Base-by-base conservation (phyloP, 1,284 basidiomycete genomes). In the Sporisorium iseilematis-ciliati region DNA sequence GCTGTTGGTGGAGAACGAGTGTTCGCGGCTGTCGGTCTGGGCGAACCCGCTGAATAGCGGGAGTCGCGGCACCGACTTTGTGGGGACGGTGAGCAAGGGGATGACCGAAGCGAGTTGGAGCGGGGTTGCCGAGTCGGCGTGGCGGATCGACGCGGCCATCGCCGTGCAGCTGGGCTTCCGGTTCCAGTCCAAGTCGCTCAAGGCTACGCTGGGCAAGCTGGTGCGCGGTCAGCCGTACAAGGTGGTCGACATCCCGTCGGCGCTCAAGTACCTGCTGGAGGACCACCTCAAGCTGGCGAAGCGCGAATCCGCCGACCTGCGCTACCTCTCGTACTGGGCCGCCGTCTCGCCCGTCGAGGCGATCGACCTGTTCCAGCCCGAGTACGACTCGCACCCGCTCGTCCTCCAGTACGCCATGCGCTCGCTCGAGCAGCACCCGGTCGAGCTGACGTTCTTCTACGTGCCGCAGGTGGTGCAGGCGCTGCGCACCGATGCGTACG, bases 391-490 rank as follows among this genome's bases (percentile, higher is more conserved):
- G 79, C 91, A 98, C 80, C 92, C 95, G 0, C 85, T 94, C 42
- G 87, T 98, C 41, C 87, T 99, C 33, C 97, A 99, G 90, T 99
- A 97, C 85, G 95, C 96, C 0, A 95, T 99, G 88, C 90, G 95
- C 52, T 93, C 95, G 1, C 88, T 99, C 45, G 94, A 96, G 85
- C 92, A 97, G 84, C 95, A 98, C 84, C 93, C 95, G 0, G 93
- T 99, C 18, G 91, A 94, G 25, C 86, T 98, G 50, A 96, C 95
- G 0, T 99, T 99, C 89, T 99, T 99, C 89, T 99, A 97, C 84
- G 94, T 99, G 18, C 97, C 97, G 0, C 97, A 99, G 88, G 91
- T 99, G 21, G 97, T 99, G 1, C 97, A 99, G 85, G 95, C 95
- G 3, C 88, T 99, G 20, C 90, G 91, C 21, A 88, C 94, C 7